Conservation (phyloP, 176 grass and related monocot species). For the Lolium perenne region DNA sequence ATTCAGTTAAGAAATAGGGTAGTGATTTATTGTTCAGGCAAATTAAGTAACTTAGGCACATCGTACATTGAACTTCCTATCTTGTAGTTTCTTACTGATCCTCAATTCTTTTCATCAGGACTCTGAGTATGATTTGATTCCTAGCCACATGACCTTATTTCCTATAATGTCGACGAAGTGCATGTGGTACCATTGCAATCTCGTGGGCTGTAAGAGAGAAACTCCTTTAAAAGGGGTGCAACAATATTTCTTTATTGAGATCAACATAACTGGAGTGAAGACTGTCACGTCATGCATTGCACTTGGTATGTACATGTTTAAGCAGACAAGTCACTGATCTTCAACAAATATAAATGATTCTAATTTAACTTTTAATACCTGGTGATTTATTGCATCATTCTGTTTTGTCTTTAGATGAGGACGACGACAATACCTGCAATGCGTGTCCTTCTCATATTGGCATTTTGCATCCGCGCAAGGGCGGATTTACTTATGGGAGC, state of each 20-base stretch:
- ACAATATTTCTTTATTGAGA: background rate
- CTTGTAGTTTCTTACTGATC: background rate
- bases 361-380: background rate
- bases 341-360: background rate
- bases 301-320: background rate
- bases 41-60: background rate
- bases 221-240: background rate
- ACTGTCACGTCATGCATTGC: background rate
- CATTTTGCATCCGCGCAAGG: background rate
- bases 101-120: background rate
- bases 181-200: slow-evolving; percentile 5
- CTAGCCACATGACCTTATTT: background rate
- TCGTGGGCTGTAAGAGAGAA: slow-evolving; percentile 3
- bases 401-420: background rate
- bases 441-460: background rate
- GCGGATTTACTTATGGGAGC: background rate
- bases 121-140: background rate
- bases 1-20: background rate
- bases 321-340: background rate
- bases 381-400: background rate
- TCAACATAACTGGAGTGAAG: background rate
- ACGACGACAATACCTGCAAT: background rate
- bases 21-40: background rate
- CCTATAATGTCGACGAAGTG: background rate
- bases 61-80: background rate